Evolutionary conservation across 2,329 filamentous ascomycete genomes (phyloP).

Genomic region (Cladosporium sp.): DNA sequence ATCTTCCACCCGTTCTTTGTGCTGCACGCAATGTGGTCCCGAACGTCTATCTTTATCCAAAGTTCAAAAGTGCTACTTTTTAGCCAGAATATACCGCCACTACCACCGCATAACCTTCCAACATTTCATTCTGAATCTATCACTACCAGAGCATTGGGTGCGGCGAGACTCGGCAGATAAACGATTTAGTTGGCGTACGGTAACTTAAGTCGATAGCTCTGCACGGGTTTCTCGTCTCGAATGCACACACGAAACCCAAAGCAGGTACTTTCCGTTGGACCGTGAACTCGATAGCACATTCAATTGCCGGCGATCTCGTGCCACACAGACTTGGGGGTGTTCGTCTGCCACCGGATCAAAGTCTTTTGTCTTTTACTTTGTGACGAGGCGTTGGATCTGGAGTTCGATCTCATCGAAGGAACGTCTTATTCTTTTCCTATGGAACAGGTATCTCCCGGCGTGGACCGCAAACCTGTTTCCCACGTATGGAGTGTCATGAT

Average conservation of each 20-base stretch:
- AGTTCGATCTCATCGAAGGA: too few species aligned
- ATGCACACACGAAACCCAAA: neutral
- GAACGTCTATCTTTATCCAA: neutral
- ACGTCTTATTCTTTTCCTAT: too few species aligned
- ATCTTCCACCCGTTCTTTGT: neutral
- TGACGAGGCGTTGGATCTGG: too few species aligned
- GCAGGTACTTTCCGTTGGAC: neutral
- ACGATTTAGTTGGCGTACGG: neutral
- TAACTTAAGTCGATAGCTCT: neutral
- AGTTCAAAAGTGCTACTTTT: neutral
- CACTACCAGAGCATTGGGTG: neutral
- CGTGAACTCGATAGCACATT: neutral
- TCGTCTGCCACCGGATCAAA: too few species aligned
- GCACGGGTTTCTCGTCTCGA: neutral
- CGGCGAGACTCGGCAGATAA: neutral
- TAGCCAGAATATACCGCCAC: neutral
- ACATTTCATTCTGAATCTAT: too few species aligned
- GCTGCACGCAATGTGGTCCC: neutral
- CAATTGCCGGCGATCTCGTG: too few species aligned
- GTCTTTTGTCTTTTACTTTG: neutral
- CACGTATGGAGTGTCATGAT: too few species aligned
- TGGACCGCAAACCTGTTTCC: too few species aligned
- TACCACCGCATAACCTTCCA: neutral
- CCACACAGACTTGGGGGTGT: too few species aligned
- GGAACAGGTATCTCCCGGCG: too few species aligned